Evolutionary conservation across 2,329 filamentous ascomycete genomes (phyloP).

Genomic region (Ophiocordyceps camponoti-leonardi): DNA sequence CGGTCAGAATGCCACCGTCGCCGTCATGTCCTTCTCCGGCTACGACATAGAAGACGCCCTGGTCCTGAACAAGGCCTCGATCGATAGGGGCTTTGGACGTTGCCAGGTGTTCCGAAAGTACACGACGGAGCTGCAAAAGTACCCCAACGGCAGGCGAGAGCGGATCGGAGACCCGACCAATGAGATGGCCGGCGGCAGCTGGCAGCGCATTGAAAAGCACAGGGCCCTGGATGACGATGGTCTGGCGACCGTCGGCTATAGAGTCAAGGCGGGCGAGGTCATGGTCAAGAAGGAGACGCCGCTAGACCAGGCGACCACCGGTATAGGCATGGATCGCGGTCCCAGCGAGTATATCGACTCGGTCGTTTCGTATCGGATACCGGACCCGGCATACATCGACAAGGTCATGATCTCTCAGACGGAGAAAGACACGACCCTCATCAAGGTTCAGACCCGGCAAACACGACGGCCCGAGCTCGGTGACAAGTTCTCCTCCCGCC

Average conservation of each 20-base stretch:
- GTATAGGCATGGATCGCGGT: constrained; percentile 49
- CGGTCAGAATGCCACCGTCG: constrained; percentile 91
- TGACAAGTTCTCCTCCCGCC: constrained; percentile 96
- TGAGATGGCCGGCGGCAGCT: constrained; percentile 39
- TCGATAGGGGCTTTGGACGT: constrained; percentile 85
- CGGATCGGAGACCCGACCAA: constrained; percentile 41
- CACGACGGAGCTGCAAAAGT: constrained; percentile 69
- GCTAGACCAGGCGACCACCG: constrained; percentile 56
- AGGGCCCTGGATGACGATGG: constrained; percentile 69
- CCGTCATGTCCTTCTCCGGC: constrained; percentile 97
- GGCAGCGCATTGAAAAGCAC: constrained; percentile 48
- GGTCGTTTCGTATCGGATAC: constrained; percentile 62
- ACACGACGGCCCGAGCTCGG: constrained; percentile 88
- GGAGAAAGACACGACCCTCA: constrained; percentile 67
- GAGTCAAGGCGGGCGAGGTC: constrained; percentile 61
- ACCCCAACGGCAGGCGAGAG: constrained; percentile 61
- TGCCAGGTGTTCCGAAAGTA: constrained; percentile 98
- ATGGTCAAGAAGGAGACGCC: constrained; percentile 86
- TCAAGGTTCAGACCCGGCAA: constrained; percentile 94
- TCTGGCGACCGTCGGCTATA: constrained; percentile 69
- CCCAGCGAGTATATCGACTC: constrained; percentile 49
- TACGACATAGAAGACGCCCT: constrained; percentile 99
- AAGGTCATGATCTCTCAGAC: constrained; percentile 90
- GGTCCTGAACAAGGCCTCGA: constrained; percentile 89
- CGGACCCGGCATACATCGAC: constrained; percentile 80